Evolutionary conservation across 352 stramenopile genomes (phyloP).

Genomic region (Pythium folliculosum): DNA sequence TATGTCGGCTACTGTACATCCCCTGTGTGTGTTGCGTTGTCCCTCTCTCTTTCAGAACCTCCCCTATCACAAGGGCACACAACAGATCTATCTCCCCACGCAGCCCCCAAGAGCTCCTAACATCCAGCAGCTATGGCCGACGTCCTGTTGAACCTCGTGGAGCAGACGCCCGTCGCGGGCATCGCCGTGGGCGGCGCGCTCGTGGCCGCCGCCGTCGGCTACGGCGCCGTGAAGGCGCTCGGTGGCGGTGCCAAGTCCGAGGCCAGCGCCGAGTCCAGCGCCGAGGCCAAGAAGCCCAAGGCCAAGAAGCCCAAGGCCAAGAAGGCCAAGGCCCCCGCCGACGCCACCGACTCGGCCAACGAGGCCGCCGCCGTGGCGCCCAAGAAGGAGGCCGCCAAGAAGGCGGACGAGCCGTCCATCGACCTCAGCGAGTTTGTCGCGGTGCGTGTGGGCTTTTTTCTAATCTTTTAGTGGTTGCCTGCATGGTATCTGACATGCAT

Average conservation of each 20-base stretch:
- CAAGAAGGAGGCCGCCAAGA: slow-evolving; percentile 51
- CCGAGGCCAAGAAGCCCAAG: slow-evolving; percentile 46
- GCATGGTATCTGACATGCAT: background rate
- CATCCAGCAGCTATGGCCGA: slow-evolving; percentile 49
- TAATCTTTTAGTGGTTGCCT: background rate
- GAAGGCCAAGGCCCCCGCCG: slow-evolving; percentile 38
- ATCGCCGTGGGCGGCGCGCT: slow-evolving; percentile 71
- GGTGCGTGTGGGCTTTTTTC: slow-evolving; percentile 19
- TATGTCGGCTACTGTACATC: slow-evolving; percentile 13
- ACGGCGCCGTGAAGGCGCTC: slow-evolving; percentile 71
- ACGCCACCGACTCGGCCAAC: slow-evolving; percentile 10
- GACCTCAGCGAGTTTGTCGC: slow-evolving; percentile 75
- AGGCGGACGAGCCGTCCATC: slow-evolving; percentile 37
- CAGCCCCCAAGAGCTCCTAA: slow-evolving; percentile 2
- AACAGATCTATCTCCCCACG: slow-evolving; percentile 10
- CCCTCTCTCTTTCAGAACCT: slow-evolving; percentile 19
- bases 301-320: slow-evolving; percentile 61
- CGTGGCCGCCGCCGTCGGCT: slow-evolving; percentile 64
- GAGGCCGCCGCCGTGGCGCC: slow-evolving; percentile 33
- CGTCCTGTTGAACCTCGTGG: slow-evolving; percentile 60
- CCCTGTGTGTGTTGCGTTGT: background rate
- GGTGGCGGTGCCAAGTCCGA: slow-evolving; percentile 35
- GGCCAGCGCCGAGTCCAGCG: slow-evolving; percentile 17
- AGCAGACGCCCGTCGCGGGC: slow-evolving; percentile 59
- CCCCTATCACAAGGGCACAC: slow-evolving; percentile 3